Conservation (phyloP, 495 filamentous ascomycete species). For the Haplographium delicatum region DNA sequence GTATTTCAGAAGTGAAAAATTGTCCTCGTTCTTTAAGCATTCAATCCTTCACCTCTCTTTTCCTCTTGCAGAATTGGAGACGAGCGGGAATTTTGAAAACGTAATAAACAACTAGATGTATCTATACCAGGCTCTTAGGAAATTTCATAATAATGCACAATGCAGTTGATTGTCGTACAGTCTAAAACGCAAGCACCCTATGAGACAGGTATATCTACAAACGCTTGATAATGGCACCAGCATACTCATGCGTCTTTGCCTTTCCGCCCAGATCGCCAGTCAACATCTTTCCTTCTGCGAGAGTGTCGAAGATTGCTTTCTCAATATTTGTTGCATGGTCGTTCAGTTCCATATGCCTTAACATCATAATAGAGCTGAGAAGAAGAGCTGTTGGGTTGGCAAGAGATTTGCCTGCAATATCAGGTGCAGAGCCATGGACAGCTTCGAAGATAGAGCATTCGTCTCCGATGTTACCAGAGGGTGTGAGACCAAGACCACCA, state of each 20-base stretch:
- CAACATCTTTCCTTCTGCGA: conserved; percentile 91
- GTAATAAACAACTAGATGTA: no score
- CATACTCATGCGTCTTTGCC: conserved; percentile 87
- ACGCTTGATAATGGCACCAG: conserved; percentile 80
- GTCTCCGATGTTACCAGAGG: conserved; percentile 97
- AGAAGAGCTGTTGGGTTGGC: conserved; percentile 94
- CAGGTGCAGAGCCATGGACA: conserved; percentile 95
- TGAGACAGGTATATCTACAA: conserved; percentile 51
- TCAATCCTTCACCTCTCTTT: no score
- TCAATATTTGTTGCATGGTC: conserved; percentile 85
- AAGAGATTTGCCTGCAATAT: conserved; percentile 92
- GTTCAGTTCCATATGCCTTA: conserved; percentile 93
- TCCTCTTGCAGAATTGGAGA: no score
- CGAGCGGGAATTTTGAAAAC: no score
- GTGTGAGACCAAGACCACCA: conserved; percentile 92
- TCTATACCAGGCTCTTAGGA: no score
- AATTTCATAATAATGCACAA: background rate
- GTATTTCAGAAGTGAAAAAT: no score
- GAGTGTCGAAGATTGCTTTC: conserved; percentile 86
- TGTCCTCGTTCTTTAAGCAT: no score
- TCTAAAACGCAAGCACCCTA: conserved; percentile 21
- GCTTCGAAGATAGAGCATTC: conserved; percentile 99
- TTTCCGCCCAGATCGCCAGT: conserved; percentile 95
- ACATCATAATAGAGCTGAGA: conserved; percentile 94
- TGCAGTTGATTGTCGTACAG: conserved; percentile 23